Conservation (phyloP, 352 stramenopile genomes). For the Phytophthora meadii region DNA sequence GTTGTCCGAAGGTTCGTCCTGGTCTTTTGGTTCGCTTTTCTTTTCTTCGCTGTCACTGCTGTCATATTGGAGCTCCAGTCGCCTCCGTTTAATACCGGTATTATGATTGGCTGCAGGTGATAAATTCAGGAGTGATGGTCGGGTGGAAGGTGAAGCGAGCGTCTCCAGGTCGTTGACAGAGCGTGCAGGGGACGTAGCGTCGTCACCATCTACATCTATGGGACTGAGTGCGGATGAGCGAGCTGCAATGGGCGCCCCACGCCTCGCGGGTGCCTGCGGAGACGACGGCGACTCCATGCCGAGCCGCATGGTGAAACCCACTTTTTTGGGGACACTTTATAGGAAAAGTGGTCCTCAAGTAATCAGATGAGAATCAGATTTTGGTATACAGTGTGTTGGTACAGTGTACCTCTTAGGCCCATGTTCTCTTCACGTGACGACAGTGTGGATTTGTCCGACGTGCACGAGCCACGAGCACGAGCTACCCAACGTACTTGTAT, state of each 20-base stretch:
- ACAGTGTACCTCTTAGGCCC: background rate
- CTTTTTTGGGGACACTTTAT: too few relatives aligned
- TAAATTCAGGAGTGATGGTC: conserved; percentile 32
- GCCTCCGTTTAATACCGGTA: conserved; percentile 3
- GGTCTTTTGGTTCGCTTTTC: conserved; percentile 12
- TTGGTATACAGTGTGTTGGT: too few relatives aligned
- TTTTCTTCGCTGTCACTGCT: conserved; percentile 32
- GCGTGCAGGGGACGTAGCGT: conserved; percentile 3
- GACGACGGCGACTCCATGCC: conserved; percentile 18
- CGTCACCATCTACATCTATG: conserved; percentile 42
- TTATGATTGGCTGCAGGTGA: background rate
- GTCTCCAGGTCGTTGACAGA: background rate
- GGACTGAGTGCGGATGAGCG: conserved; percentile 24
- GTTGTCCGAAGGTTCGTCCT: conserved; percentile 6
- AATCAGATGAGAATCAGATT: too few relatives aligned
- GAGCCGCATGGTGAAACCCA: conserved; percentile 32
- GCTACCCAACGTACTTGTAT: background rate
- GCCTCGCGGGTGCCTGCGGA: conserved; percentile 1
- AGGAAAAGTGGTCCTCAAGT: too few relatives aligned
- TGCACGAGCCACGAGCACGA: background rate
- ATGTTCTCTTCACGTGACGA: background rate
- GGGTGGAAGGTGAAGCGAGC: background rate
- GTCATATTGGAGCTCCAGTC: conserved; percentile 1
- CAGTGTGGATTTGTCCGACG: conserved; percentile 17
- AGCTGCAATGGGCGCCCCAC: background rate